These are phyloP conservation scores for Ligustrum vulgare DNA, from an alignment of 257 asterid genomes.

Conservation along the genomic window DNA sequence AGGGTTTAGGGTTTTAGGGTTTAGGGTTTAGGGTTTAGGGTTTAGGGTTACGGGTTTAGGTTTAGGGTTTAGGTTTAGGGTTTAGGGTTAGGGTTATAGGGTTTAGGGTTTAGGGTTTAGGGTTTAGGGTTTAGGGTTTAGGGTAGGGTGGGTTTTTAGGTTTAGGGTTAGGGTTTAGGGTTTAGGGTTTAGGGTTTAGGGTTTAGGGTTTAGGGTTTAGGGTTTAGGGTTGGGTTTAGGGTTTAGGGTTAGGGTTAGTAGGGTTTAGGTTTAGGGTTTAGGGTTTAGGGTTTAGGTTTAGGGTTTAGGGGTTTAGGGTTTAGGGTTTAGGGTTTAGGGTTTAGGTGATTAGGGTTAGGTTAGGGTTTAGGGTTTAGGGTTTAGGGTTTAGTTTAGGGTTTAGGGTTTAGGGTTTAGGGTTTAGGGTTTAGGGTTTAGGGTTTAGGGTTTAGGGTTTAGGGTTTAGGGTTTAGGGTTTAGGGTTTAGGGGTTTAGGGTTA, in stretches of 20 bases:
- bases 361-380: constrained; percentile 19
- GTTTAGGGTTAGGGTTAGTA: constrained; percentile 20
- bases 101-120: constrained; percentile 16
- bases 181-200: constrained; percentile 25
- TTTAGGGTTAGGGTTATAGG: too few relatives aligned
- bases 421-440: constrained; percentile 18
- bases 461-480: constrained; percentile 20
- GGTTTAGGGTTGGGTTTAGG: constrained; percentile 22
- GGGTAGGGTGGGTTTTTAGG: too few relatives aligned
- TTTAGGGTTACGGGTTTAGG: not conserved
- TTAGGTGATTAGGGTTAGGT: too few relatives aligned
- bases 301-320: constrained; percentile 18
- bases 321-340: constrained; percentile 15
- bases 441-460: constrained; percentile 20
- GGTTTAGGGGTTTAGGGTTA: constrained; percentile 18
- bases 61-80: constrained; percentile 14
- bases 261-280: constrained; percentile 22
- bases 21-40: constrained; percentile 6
- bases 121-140: constrained; percentile 10
- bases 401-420: constrained; percentile 21
- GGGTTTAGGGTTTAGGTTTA: constrained; percentile 17
- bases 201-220: constrained; percentile 23
- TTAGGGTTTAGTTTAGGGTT: constrained; percentile 18
- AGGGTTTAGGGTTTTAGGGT: not conserved
- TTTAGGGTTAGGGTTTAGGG: constrained; percentile 26